These are phyloP conservation scores for Pulveroboletus sp. DNA, from an alignment of 768 basidiomycete genomes.

Conservation along the genomic window DNA sequence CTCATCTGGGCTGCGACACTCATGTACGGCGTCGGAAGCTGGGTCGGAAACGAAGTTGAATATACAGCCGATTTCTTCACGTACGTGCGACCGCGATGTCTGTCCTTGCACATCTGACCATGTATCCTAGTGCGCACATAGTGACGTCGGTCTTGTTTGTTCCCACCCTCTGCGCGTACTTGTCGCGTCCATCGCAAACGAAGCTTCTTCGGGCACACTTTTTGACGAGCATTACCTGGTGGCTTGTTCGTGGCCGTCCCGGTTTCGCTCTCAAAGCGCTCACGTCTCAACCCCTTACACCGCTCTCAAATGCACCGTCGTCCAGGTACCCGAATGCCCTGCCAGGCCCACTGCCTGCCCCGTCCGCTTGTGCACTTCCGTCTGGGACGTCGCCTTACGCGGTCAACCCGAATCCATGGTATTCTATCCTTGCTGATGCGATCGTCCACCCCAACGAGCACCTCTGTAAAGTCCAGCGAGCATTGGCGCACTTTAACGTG, in stretches of 20 bases:
- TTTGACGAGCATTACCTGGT: conserved; percentile 48
- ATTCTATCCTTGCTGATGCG: conserved; percentile 49
- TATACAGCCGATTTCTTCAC: conserved; percentile 68
- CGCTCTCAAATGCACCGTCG: conserved; percentile 13
- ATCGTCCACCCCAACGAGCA: conserved; percentile 62
- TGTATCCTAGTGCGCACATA: conserved; percentile 56
- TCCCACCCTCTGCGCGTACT: conserved; percentile 44
- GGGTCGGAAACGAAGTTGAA: conserved; percentile 30
- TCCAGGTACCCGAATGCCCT: conserved; percentile 25
- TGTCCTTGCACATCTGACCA: conserved; percentile 1
- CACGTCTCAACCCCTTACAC: conserved; percentile 33
- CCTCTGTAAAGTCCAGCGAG: conserved; percentile 46
- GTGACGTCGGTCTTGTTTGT: conserved; percentile 67
- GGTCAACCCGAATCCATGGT: conserved; percentile 55
- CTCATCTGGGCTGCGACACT: conserved; percentile 53
- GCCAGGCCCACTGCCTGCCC: conserved; percentile 17
- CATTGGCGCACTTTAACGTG: conserved; percentile 44
- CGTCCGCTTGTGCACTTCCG: conserved; percentile 27
- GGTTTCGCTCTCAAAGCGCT: conserved; percentile 49
- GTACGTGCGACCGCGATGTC: conserved; percentile 37
- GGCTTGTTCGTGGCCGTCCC: conserved; percentile 56
- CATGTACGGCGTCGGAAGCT: conserved; percentile 63
- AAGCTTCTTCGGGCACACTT: conserved; percentile 62
- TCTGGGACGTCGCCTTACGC: conserved; percentile 34
- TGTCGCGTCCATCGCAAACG: conserved; percentile 57